Evolutionary conservation across 139 green algal species (phyloP), one percentile per base, ranked within the genome.

Genomic region (Coccomyxa sp.): DNA sequence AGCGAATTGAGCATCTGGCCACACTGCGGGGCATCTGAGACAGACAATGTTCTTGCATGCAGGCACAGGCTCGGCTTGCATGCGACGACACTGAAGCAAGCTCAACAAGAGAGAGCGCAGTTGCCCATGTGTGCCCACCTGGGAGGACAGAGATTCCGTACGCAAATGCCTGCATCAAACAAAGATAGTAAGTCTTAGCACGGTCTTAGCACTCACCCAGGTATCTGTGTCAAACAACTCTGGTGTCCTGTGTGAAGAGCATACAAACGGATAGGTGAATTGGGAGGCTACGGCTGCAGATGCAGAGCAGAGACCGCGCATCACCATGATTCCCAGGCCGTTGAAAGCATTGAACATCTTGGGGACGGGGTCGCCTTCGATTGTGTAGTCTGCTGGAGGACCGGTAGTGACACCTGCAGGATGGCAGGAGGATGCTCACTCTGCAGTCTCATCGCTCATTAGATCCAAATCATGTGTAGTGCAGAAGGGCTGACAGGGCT

Each of bases 121-220:
- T 64, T 12, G 50, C 12, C 16, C 50, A 64, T 16, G 14, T 72
- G 64, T 22, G 1, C 2, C 27, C 34, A 34, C n/a, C 64, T 34
- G 64, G 64, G 34, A 72, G 31, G 64, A 72, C 64, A 36, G 64
- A 37, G 64, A 37, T 72, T 34, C 64, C 64, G 4, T 72, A 72
- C 10, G 64, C 64, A 72, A 72, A 72, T 36, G 64, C 64, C 50
- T 64, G 50, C 50, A 64, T 22, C 22, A 22, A 7, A 2, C 27
- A 22, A 18, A 64, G 27, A 64, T 22, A 64, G 50, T 22, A 64
- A 64, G 50, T 64, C 50, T 5, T 64, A 22, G 50, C 27, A 64
- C 50, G 44, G 14, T 58, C 14, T 58, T 58, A 58, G 14, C 14
- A 14, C 44, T 58, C 12, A 58, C 44, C 44, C 44, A 58, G 12